Base-by-base conservation (phyloP, 208 protist species). In the Trypanosoma grayi region DNA sequence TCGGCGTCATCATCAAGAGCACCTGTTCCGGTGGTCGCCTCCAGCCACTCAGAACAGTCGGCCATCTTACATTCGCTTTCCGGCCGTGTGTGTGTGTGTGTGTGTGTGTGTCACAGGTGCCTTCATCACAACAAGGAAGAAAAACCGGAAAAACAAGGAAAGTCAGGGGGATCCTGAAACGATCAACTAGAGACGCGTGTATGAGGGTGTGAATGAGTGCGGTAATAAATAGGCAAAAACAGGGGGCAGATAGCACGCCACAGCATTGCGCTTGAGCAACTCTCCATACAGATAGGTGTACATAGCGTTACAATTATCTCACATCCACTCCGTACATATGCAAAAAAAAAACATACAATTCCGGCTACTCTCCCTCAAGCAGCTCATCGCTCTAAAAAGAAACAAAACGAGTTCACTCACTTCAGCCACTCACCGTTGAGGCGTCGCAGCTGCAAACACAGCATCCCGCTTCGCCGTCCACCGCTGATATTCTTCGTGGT, bases 381-480 rank as follows among this genome's bases (percentile, higher is more conserved):
- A n/a, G n/a, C n/a, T n/a, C n/a, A n/a, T n/a, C n/a, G n/a, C 30
- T 33, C 48, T 18, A 37, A 60, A 41, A 40, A 27, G 24, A 63
- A 34, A 24, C 8, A 52, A 8, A 33, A 52, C 46, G 11, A n/a
- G 2, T 34, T 31, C 14, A 4, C 18, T 18, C 18, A 52, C 27
- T 60, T 30, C 50, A 40, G 14, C 9, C 34, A 4, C 31, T 59
- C 41, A 60, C 25, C 9, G 7, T 22, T 22, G 20, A 61, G 48
- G 28, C 53, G 45, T 43, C 28, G 79, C 80, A 34, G 60, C 45
- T 3, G 53, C 65, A 74, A 94, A 89, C 28, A 90, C 65, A 13
- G 72, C 66, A 55, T 94, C 87, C 28, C 83, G 77, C 60, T 89
- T 56, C 2, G 25, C 41, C 11, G 77, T 52, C 81, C 78, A 94